A percentile compares a stretch with the other conserved stretches of the same genome.
phyloP scores from a whole-genome alignment of 2,329 filamentous ascomycete species.

The Basipetospora chlamydospora region DNA sequence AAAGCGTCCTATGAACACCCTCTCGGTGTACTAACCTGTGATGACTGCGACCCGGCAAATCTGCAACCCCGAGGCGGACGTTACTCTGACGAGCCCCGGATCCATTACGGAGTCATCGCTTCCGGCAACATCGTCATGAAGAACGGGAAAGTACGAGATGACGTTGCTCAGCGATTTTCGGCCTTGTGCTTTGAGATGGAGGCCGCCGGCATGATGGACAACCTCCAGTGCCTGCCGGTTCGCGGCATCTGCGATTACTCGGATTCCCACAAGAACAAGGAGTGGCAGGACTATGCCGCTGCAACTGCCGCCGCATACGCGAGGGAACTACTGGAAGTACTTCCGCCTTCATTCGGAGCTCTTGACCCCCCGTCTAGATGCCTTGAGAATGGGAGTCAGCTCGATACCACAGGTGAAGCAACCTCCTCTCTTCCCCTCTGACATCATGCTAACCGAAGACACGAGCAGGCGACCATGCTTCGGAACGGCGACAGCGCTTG shows the following conservation, averaged over 20 bases:
- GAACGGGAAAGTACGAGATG: not conserved
- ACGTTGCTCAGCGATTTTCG: not conserved
- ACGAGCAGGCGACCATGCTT: too few species aligned
- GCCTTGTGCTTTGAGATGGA: conserved; percentile 16
- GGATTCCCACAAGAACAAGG: conserved; percentile 22
- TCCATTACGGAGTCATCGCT: conserved; percentile 8
- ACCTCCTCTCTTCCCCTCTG: too few species aligned
- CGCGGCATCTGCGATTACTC: conserved; percentile 23
- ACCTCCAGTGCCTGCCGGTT: conserved; percentile 18
- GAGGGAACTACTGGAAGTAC: not conserved
- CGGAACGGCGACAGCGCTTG: conserved; percentile 2
- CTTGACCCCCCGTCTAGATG: too few species aligned
- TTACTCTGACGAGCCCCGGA: not conserved
- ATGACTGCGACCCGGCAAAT: too few species aligned
- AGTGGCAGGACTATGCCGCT: conserved; percentile 20
- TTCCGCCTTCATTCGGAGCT: too few species aligned
- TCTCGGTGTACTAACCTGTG: too few species aligned
- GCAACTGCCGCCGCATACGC: conserved; percentile 14
- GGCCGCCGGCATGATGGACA: conserved; percentile 12
- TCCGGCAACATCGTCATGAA: conserved; percentile 8
- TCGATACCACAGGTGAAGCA: too few species aligned
- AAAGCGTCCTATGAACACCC: too few species aligned
- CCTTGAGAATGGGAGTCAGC: too few species aligned
- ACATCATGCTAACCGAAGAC: too few species aligned
- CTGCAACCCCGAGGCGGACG: not conserved